Evolutionary conservation across 495 filamentous ascomycete species (phyloP), one percentile per base, ranked within the genome.

Genomic region (Hyaloscypha variabilis): DNA sequence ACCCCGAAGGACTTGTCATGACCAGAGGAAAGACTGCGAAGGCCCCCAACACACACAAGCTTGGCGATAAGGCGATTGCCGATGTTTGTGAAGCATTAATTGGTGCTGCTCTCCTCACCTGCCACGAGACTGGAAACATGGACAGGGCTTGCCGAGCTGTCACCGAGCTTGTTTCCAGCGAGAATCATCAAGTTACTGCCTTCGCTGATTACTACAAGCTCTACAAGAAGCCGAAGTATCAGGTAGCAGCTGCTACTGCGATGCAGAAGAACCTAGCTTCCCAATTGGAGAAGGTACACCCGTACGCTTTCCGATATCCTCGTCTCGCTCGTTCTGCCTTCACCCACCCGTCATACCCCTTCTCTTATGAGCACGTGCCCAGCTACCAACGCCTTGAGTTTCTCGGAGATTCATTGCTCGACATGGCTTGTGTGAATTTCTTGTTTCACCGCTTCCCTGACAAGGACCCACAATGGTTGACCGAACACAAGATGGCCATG

Each of bases 401-500:
- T 68, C 79, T 98, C 3, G 95, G 95, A 3, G 95, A 99, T 71
- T 84, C 94, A 2, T 81, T 99, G 19, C 83, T 97, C 2, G 95
- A 99, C 71, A 91, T 96, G 87, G 90, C 85, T 54, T 92, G 88
- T 70, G 86, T 99, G 60, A 88, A 92, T 59, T 85, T 90, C 66
- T 78, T 99, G 21, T 99, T 91, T 75, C 77, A 87, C 65, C 82
- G 81, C 13, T 91, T 89, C 73, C 92, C 93, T 0, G 82, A 85
- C 52, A 87, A 87, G 64, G 94, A 97, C 72, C 94, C 95, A 1
- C 93, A 97, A 73, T 99, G 95, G 95, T 83, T 99, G 34, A 99
- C 95, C 1, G 95, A 99, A 77, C 96, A 99, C 79, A 99, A 97
- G 83, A 97, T 96, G 93, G 93, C 96, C 11, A 97, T 99, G 94